These are phyloP conservation scores for Mycena sp. DNA, from an alignment of 1,284 basidiomycete genomes.

Conservation along the genomic window DNA sequence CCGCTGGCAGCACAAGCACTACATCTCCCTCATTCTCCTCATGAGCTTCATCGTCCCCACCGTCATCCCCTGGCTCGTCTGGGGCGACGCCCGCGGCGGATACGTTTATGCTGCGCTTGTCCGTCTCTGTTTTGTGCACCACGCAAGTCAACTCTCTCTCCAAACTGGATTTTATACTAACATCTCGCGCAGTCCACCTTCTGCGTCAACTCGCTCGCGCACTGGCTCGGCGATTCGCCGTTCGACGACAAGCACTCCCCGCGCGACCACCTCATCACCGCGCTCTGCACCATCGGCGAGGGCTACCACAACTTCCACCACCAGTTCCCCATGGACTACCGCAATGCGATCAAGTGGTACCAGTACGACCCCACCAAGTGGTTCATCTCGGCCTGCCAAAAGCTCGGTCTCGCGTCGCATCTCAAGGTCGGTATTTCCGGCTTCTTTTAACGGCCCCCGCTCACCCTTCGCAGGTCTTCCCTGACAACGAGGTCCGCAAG, in stretches of 20 bases:
- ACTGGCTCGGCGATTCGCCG: conserved; percentile 92
- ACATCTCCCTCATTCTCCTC: conserved; percentile 74
- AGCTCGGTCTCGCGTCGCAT: conserved; percentile 76
- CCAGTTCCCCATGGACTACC: conserved; percentile 94
- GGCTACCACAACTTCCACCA: conserved; percentile 98
- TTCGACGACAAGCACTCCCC: conserved; percentile 98
- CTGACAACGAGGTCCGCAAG: conserved; percentile 93
- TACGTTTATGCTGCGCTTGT: conserved; percentile 89
- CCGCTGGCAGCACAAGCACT: conserved; percentile 89
- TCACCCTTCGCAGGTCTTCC: conserved; percentile 66
- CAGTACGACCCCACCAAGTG: conserved; percentile 88
- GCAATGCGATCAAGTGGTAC: conserved; percentile 93
- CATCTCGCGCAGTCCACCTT: conserved; percentile 72
- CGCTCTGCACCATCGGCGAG: conserved; percentile 89
- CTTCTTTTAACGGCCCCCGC: not conserved
- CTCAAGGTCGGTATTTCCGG: conserved; percentile 61
- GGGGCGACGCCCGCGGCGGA: conserved; percentile 89
- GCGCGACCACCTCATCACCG: conserved; percentile 87
- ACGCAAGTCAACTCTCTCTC: conserved; percentile 41
- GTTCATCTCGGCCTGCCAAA: conserved; percentile 67
- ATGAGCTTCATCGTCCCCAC: conserved; percentile 85
- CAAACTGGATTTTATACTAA: not conserved
- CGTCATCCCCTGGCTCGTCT: conserved; percentile 78
- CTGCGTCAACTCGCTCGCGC: conserved; percentile 95
- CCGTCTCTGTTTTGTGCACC: conserved; percentile 88